Conservation (phyloP, 208 protist genomes). For the Angomonas ambiguus region DNA sequence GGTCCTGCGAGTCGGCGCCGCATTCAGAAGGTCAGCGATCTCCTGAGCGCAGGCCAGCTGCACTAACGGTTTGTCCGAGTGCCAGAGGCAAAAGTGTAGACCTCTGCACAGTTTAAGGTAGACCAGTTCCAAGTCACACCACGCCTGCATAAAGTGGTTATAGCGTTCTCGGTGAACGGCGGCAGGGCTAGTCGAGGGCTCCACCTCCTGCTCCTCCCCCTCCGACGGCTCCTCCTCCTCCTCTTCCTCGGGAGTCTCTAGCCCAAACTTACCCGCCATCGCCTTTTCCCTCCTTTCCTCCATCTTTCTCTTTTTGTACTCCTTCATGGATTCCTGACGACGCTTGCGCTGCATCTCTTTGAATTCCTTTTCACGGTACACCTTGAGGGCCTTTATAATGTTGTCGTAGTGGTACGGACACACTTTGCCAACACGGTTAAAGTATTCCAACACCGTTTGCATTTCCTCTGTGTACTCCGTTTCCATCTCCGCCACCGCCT, state of each 20-base stretch:
- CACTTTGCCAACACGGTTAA: conserved; percentile 32
- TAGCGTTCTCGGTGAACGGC: conserved; percentile 46
- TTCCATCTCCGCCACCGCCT: conserved; percentile 43
- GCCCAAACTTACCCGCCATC: conserved; percentile 33
- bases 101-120: conserved; percentile 83
- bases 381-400: conserved; percentile 32
- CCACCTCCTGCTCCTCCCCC: conserved; percentile 30
- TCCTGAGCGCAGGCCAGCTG: conserved; percentile 78
- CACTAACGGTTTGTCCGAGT: conserved; percentile 90
- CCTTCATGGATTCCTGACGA: conserved; percentile 28
- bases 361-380: conserved; percentile 30
- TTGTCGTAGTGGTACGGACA: conserved; percentile 65
- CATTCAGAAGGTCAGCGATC: conserved; percentile 61
- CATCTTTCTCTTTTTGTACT: conserved; percentile 23
- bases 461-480: conserved; percentile 33
- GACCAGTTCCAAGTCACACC: conserved; percentile 76
- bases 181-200: background rate
- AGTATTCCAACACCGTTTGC: conserved; percentile 30
- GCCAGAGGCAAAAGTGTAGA: conserved; percentile 88
- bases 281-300: conserved; percentile 31
- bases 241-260: conserved; percentile 6
- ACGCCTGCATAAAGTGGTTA: conserved; percentile 51
- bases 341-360: conserved; percentile 27
- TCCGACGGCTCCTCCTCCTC: conserved; percentile 11
- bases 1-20: conserved; percentile 35